Evolutionary conservation across 345 rosid genomes (phyloP), one percentile per base, ranked within the genome.

Genomic region (Carallia brachiata): DNA sequence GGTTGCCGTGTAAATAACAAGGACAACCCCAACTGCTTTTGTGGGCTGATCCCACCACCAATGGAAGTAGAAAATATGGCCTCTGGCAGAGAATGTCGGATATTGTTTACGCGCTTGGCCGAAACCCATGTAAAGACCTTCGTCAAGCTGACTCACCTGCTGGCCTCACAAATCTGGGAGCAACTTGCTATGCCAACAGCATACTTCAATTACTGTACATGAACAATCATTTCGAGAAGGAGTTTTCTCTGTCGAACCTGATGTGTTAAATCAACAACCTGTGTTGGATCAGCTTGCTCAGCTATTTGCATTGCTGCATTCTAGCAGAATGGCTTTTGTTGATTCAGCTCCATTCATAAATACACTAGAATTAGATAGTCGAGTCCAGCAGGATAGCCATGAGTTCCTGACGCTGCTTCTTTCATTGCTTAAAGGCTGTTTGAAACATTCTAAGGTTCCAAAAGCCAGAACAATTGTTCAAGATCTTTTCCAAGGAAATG

Each of bases 151-250:
- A 87, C 65, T 86, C 90, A 4, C 97, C 97, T 0, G 96, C 97
- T 32, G 99, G 99, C 62, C 84, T 95, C 27, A 88, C 99, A 36
- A 95, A 95, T 75, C 70, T 95, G 59, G 97, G 97, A 13, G 99
- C 99, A 50, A 95, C 99, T 32, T 92, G 99, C 80, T 95, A 95
- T 79, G 99, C 99, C 50, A 92, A 95, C 73, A 90, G 99, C 79
- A 92, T 95, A 72, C 89, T 92, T 57, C 99, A 95, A 75, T 91
- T 89, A 75, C 73, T 95, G 23, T 86, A 90, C 84, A 91, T 90
- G 99, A 91, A 91, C 65, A 75, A 73, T 82, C 88, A 39, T 95
- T 95, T 52, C 80, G 97, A 32, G 84, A 83, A 74, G 90, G 92
- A 40, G 83, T 95, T 76, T 95, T 95, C 75, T 83, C 93, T 71